These are phyloP conservation scores for Fusarium pseudoanthophilum DNA, from an alignment of 2,329 filamentous ascomycete species.

Conservation along the genomic window DNA sequence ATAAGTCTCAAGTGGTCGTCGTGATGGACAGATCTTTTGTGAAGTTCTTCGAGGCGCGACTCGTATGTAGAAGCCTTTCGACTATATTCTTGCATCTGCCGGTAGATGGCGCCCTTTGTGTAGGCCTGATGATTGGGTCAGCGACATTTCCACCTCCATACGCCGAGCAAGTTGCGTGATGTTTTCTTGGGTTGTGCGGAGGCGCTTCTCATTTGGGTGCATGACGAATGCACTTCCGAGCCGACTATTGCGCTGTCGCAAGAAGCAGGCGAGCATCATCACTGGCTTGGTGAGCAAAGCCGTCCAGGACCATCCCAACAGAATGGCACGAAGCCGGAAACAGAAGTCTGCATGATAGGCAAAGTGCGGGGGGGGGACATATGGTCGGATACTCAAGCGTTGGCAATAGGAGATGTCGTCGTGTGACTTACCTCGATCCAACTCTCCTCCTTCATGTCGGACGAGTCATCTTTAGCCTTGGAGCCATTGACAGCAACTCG, in stretches of 20 bases:
- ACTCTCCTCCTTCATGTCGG: slow-evolving; percentile 67
- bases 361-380: slow-evolving; percentile 18
- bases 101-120: slow-evolving; percentile 90
- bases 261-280: slow-evolving; percentile 48
- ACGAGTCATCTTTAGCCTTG: slow-evolving; percentile 65
- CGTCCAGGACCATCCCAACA: slow-evolving; percentile 47
- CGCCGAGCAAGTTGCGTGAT: slow-evolving; percentile 38
- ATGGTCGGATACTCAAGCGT: slow-evolving; percentile 22
- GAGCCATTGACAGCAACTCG: slow-evolving; percentile 88
- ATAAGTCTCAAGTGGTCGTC: slow-evolving; percentile 92
- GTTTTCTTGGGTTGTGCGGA: slow-evolving; percentile 27
- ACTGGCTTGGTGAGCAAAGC: slow-evolving; percentile 52
- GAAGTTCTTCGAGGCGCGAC: slow-evolving; percentile 80
- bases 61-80: slow-evolving; percentile 87
- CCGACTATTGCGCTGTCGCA: slow-evolving; percentile 46
- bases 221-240: slow-evolving; percentile 40
- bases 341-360: slow-evolving; percentile 19
- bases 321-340: slow-evolving; percentile 41
- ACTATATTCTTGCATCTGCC: slow-evolving; percentile 98
- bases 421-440: slow-evolving; percentile 73
- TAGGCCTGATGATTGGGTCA: slow-evolving; percentile 50
- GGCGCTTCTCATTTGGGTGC: slow-evolving; percentile 35
- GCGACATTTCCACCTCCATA: slow-evolving; percentile 35
- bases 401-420: slow-evolving; percentile 42
- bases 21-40: slow-evolving; percentile 82